Base-by-base conservation (phyloP, 805 yeast genomes). In the Metschnikowia dekortorum region DNA sequence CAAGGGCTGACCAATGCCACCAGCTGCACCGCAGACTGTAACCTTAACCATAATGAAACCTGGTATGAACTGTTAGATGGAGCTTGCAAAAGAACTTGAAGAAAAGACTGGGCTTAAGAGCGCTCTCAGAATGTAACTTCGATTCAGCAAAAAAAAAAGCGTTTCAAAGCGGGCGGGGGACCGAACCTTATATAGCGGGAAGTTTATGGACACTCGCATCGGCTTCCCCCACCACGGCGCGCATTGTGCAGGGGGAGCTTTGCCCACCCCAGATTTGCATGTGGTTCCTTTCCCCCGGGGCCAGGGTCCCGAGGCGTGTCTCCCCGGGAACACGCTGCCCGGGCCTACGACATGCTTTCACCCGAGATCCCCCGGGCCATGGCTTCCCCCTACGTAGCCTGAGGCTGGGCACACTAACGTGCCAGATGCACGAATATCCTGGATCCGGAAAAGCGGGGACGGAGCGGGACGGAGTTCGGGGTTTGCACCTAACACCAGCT, bases 1-100 rank as follows among this genome's bases (percentile, higher is more conserved):
- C 54, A 89, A 77, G 39, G 96, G 95, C 76, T 90, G 96, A 49
- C 97, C 97, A 65, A 89, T 89, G 53, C 97, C 96, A 61, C 96
- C 96, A 48, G 92, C 90, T 51, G 97, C 97, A 57, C 96, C 96
- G 48, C 85, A 77, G 53, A 89, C 90, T 50, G 96, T 80, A 48
- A 88, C 95, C 76, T 89, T 89, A 50, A 73, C 77, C 78, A 73
- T 73, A 40, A 18, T 44, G 31, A 35, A 16, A 14, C 5, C 22
- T 22, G 22, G 22, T 3, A 28, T 34, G 10, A 11, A 8, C 13
- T 33, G 4, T n/a, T 7, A 29, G 28, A 14, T 28, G 6, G 4
- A 14, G 11, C 22, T 36, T 41, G 13, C 9, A 33, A 26, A 11
- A 6, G 26, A n/a, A 29, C 6, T 9, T 22, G 10, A 7, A 10